Percentiles rank a stretch among this genome's conserved stretches.
These are phyloP conservation scores for Naegleria gruberi DNA, from an alignment of 208 protist species.

Conservation along the genomic window DNA sequence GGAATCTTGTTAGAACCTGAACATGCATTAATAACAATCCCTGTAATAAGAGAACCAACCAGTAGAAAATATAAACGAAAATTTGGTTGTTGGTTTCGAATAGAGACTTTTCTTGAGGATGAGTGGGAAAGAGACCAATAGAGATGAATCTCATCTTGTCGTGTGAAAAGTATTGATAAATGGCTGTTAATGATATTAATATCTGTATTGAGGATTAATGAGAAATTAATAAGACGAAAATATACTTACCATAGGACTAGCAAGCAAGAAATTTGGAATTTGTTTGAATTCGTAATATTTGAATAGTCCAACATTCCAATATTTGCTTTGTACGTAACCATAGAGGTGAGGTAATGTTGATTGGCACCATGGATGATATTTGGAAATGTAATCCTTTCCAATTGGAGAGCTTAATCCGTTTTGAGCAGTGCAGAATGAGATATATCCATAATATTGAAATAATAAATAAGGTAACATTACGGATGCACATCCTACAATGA, in stretches of 20 bases:
- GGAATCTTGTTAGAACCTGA: neutral
- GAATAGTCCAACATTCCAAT: conserved; percentile 15
- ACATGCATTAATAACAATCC: neutral
- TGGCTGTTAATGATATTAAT: neutral
- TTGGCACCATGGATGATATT: neutral
- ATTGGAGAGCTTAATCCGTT: neutral
- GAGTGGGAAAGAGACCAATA: neutral
- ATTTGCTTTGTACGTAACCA: neutral
- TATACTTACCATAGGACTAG: neutral
- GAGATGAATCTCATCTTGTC: neutral
- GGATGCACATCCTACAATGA: neutral
- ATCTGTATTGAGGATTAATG: neutral
- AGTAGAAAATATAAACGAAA: conserved; percentile 5
- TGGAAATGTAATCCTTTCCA: neutral
- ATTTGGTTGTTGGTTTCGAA: neutral
- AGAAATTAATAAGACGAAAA: neutral
- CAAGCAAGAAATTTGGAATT: conserved; percentile 18
- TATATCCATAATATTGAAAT: neutral
- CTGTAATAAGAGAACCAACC: neutral
- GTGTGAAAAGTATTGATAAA: neutral
- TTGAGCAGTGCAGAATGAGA: neutral
- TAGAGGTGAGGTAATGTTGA: neutral
- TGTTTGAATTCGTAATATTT: conserved; percentile 13
- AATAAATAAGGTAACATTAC: neutral
- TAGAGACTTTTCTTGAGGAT: too few species aligned